phyloP scores from a whole-genome alignment of 108 stramenopile genomes.

The Discostella stelligeroides region DNA sequence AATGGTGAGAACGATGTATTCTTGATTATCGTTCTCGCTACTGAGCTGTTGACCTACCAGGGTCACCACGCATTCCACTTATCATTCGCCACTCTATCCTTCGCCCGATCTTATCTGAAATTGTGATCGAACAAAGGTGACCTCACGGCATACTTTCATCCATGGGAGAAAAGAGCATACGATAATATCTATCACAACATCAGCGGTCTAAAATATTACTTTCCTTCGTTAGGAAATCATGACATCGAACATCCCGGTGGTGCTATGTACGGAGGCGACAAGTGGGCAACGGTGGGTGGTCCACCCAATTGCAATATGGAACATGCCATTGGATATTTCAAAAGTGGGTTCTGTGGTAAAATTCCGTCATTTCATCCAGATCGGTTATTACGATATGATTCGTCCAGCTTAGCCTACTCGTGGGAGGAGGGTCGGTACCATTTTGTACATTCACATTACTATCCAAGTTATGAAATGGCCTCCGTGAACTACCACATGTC shows the following conservation, averaged over 20 bases:
- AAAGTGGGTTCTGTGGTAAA: constrained; percentile 41
- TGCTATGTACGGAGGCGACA: constrained; percentile 48
- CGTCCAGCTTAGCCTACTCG: constrained; percentile 47
- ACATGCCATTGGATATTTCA: constrained; percentile 45
- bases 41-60: too few species aligned
- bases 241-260: constrained; percentile 52
- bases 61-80: too few species aligned
- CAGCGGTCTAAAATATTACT: constrained; percentile 40
- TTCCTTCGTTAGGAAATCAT: constrained; percentile 50
- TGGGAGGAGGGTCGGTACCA: constrained; percentile 56
- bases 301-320: constrained; percentile 47
- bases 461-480: constrained; percentile 53
- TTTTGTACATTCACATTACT: constrained; percentile 52
- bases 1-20: constrained; percentile 50
- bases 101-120: too few species aligned
- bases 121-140: too few species aligned
- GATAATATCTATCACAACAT: constrained; percentile 50
- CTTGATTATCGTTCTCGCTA: not conserved
- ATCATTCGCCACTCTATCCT: too few species aligned
- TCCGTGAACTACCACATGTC: constrained; percentile 38
- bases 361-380: constrained; percentile 44
- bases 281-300: constrained; percentile 46
- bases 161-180: constrained; percentile 45
- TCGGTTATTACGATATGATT: constrained; percentile 43
- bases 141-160: constrained; percentile 56